Conservation (phyloP, 257 asterid genomes). For the Solanum chiquidenum region DNA sequence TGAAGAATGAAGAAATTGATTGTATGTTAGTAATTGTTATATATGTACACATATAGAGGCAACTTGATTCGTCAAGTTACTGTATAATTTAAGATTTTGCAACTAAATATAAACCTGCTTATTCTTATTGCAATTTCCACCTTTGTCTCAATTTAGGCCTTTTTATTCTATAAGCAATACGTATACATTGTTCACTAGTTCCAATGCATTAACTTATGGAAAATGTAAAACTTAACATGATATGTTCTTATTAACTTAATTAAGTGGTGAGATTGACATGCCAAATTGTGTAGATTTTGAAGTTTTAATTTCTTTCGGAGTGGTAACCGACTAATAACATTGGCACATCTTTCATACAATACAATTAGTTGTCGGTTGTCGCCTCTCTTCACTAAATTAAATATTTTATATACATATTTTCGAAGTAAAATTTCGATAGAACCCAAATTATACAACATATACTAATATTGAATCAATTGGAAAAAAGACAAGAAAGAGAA, state of each 20-base stretch:
- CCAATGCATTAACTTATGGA: background rate
- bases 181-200: background rate
- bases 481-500: too few species aligned
- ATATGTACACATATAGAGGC: background rate
- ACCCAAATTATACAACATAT: too few species aligned
- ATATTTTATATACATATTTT: too few species aligned
- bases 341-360: too few species aligned
- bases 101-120: background rate
- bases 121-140: background rate
- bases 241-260: background rate
- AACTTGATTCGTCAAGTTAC: background rate
- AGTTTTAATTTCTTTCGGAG: too few species aligned
- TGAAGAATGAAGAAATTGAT: background rate
- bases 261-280: background rate
- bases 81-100: background rate
- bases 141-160: background rate
- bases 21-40: background rate
- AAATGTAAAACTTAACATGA: background rate
- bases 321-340: too few species aligned
- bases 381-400: too few species aligned
- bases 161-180: background rate
- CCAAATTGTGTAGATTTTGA: background rate
- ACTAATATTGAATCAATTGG: too few species aligned
- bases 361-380: too few species aligned
- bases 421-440: too few species aligned